Base-by-base conservation (phyloP, 805 yeast genomes). In the Cyberlindnera bimundalis region DNA sequence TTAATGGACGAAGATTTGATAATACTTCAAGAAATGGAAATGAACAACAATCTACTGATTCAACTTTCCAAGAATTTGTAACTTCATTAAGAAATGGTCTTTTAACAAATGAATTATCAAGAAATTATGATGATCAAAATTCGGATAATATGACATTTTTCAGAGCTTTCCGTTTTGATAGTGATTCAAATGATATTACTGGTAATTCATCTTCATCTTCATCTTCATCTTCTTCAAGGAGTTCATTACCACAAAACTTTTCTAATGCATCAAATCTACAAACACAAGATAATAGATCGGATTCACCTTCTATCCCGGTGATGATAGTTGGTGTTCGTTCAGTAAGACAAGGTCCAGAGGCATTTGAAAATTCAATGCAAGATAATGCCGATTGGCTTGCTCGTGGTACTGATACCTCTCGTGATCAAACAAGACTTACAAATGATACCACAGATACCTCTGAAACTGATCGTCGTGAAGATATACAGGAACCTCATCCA, bases 261-360 rank as follows among this genome's bases (percentile, higher is more conserved):
- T n/a, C n/a, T n/a, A n/a, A n/a, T n/a, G n/a, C n/a, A n/a, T n/a
- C n/a, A n/a, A n/a, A 25, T 19, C 25, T 37, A 37, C 27, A 18
- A 18, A 33, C 21, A 43, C 36, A 10, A 10, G 29, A 26, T 12
- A 26, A 14, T 14, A 26, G 29, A n/a, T 6, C 6, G 6, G 29
- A 26, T 5, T 29, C 39, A 11, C 40, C 46, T 18, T 35, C 38
- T n/a, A 64, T 73, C 4, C 79, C 79, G 1, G 73, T 74, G 4
- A 59, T 74, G 42, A 67, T 74, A 18, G 66, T 74, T 16, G 77
- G 79, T 6, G 70, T 74, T 17, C 57, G 78, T 8, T 69, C 76
- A 1, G 68, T 56, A 3, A 47, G 50, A 15, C 56, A 53, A 13
- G 46, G 39, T 4, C 23, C 39, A n/a, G 52, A 52, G 21, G 29